Evolutionary conservation across 2,329 filamentous ascomycete species (phyloP).

Genomic region (Teratosphaeriaceae sp.): DNA sequence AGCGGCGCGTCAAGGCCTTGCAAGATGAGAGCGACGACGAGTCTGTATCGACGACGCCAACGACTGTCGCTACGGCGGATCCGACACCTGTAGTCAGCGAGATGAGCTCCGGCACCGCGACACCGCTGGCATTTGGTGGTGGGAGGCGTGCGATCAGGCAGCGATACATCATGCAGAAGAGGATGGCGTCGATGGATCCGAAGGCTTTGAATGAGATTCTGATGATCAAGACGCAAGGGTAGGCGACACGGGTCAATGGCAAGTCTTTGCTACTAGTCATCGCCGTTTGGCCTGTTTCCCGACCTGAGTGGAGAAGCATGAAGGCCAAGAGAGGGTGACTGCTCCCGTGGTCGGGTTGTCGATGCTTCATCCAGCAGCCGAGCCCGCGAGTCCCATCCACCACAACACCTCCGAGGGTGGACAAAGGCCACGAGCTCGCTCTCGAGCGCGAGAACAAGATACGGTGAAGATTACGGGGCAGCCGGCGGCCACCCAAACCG

Average conservation of each 20-base stretch:
- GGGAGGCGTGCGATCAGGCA: constrained; percentile 64
- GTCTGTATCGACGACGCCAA: constrained; percentile 10
- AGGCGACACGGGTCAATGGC: background rate
- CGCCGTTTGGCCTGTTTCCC: too few species aligned
- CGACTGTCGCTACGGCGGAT: constrained; percentile 7
- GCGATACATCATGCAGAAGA: constrained; percentile 83
- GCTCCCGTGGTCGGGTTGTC: too few species aligned
- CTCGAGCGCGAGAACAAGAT: too few species aligned
- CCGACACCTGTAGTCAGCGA: constrained; percentile 1
- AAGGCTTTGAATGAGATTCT: constrained; percentile 81
- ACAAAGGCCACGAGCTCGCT: too few species aligned
- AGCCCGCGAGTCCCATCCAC: too few species aligned
- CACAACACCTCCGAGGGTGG: too few species aligned
- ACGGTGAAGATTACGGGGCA: background rate
- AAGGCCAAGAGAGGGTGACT: too few species aligned
- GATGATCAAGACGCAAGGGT: constrained; percentile 53
- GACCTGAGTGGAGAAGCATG: too few species aligned
- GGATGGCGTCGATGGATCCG: constrained; percentile 71
- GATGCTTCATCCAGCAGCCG: too few species aligned
- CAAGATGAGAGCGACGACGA: constrained; percentile 20
- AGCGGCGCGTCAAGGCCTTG: constrained; percentile 38
- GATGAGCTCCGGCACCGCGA: constrained; percentile 19
- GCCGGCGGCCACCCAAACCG: constrained; percentile 13
- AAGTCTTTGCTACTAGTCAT: background rate
- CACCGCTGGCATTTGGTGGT: constrained; percentile 27